These are phyloP conservation scores for Suhomyces kunorum DNA, from an alignment of 1,139 yeast species.

Conservation along the genomic window DNA sequence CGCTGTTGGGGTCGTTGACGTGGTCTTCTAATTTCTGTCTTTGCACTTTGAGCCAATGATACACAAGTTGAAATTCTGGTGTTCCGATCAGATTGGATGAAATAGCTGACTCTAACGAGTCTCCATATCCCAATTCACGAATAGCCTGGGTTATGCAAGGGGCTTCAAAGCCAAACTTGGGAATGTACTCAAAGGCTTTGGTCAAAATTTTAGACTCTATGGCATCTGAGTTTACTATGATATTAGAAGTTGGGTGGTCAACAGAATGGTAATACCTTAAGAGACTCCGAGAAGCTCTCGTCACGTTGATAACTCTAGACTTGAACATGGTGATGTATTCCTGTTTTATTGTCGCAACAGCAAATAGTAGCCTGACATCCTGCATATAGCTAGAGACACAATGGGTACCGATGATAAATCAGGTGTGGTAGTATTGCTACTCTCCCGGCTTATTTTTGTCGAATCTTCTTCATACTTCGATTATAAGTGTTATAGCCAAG, in stretches of 20 bases:
- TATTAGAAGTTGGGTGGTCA: constrained; percentile 38
- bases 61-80: constrained; percentile 50
- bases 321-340: constrained; percentile 6
- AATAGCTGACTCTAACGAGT: constrained; percentile 65
- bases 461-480: too few species aligned
- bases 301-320: constrained; percentile 4
- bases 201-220: constrained; percentile 39
- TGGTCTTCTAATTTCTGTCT: constrained; percentile 36
- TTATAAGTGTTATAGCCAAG: too few species aligned
- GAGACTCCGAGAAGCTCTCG: constrained; percentile 1
- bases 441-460: too few species aligned
- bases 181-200: constrained; percentile 54
- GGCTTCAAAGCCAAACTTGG: constrained; percentile 66
- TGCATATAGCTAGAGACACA: not conserved
- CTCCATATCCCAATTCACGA: constrained; percentile 61
- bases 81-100: constrained; percentile 33
- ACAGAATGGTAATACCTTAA: constrained; percentile 33
- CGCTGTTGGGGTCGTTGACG: constrained; percentile 29
- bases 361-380: constrained; percentile 2
- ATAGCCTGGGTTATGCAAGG: constrained; percentile 63
- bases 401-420: too few species aligned
- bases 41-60: constrained; percentile 42
- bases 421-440: too few species aligned
- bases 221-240: constrained; percentile 30
- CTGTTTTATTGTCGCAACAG: not conserved